Percentiles rank a stretch among this genome's conserved stretches.
phyloP scores from a whole-genome alignment of 2,329 filamentous ascomycete genomes.

The Aspergillus candidus region DNA sequence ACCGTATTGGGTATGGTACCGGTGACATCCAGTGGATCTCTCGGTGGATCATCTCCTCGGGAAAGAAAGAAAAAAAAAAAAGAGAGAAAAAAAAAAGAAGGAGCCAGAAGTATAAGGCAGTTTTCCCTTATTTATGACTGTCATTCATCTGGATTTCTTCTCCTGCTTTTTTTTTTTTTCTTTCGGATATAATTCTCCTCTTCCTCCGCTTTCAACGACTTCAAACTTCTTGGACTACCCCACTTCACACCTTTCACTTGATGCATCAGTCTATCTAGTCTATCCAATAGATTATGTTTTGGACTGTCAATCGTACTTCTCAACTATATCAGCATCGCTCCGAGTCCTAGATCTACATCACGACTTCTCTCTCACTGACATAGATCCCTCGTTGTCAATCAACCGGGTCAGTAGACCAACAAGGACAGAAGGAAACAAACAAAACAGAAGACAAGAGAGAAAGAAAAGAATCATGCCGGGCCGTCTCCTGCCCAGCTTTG shows the following conservation, averaged over 20 bases:
- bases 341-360: slow-evolving; percentile 13
- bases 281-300: slow-evolving; percentile 15
- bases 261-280: background rate
- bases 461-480: slow-evolving; percentile 31
- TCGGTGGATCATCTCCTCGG: slow-evolving; percentile 15
- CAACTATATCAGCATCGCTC: slow-evolving; percentile 21
- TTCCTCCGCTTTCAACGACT: background rate
- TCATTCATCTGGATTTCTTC: slow-evolving; percentile 1
- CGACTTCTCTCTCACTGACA: background rate
- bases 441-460: background rate
- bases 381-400: too few species aligned
- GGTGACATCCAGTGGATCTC: slow-evolving; percentile 23
- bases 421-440: background rate
- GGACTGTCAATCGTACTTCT: slow-evolving; percentile 12
- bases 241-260: background rate
- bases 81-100: slow-evolving; percentile 7
- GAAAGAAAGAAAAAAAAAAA: slow-evolving; percentile 15
- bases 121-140: slow-evolving; percentile 7
- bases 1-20: slow-evolving; percentile 8
- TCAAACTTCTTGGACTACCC: slow-evolving; percentile 1
- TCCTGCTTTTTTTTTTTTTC: too few species aligned
- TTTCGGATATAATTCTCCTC: background rate
- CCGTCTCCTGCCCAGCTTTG: slow-evolving; percentile 36
- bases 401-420: background rate
- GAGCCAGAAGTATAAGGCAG: too few species aligned